Conservation (phyloP, 306 rosid genomes). For the Ammopiptanthus mongolicus region DNA sequence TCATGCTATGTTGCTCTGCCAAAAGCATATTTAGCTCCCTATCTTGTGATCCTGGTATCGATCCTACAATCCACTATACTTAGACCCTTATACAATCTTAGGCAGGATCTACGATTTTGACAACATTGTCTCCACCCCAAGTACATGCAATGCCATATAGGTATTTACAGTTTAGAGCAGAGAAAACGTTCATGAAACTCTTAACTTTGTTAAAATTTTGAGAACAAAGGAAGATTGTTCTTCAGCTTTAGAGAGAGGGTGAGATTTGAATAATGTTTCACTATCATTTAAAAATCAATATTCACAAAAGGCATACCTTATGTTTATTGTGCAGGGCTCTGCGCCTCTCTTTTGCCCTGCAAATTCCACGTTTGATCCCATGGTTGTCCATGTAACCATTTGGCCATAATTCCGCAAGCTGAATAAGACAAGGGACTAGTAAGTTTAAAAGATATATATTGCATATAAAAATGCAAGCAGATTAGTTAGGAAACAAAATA, state of each 20-base stretch:
- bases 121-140: background rate
- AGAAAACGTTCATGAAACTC: background rate
- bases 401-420: slow-evolving; percentile 97
- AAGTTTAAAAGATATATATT: background rate
- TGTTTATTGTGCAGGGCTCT: slow-evolving; percentile 49
- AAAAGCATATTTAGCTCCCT: background rate
- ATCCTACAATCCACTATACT: background rate
- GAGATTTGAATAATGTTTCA: background rate
- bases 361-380: slow-evolving; percentile 93
- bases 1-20: background rate
- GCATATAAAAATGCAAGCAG: slow-evolving; percentile 1
- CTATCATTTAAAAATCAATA: slow-evolving; percentile 5
- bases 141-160: background rate
- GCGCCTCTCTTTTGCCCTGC: slow-evolving; percentile 91
- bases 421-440: slow-evolving; percentile 24
- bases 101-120: background rate
- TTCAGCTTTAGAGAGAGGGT: background rate
- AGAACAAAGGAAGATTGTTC: background rate
- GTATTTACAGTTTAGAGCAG: background rate
- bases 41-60: background rate
- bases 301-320: slow-evolving; percentile 49
- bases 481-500: background rate
- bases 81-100: background rate
- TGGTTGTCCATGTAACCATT: slow-evolving; percentile 93
- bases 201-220: background rate